Conservation (phyloP, 2,329 filamentous ascomycete species). For the Talaromyces amestolkiae region DNA sequence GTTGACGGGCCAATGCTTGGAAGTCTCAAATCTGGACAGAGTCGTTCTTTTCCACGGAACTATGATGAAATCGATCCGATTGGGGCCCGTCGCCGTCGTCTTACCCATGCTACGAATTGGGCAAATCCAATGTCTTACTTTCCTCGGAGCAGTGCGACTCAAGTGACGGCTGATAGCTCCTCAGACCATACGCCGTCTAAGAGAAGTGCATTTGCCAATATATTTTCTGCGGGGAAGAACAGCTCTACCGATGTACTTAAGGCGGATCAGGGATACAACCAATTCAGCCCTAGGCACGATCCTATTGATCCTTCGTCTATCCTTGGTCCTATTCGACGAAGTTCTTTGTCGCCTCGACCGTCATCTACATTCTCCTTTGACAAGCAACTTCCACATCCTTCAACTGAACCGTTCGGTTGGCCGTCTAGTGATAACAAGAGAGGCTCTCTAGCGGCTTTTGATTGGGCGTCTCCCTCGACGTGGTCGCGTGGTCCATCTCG, state of each 20-base stretch:
- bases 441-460: conserved; percentile 50
- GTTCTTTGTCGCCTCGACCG: conserved; percentile 47
- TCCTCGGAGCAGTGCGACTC: conserved; percentile 44
- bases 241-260: conserved; percentile 32
- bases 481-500: conserved; percentile 78
- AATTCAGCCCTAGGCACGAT: conserved; percentile 47
- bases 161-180: conserved; percentile 42
- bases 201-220: conserved; percentile 42
- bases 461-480: conserved; percentile 54
- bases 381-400: conserved; percentile 65
- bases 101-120: conserved; percentile 59
- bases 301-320: conserved; percentile 48
- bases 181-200: conserved; percentile 41
- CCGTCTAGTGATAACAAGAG: conserved; percentile 53
- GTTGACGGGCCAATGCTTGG: conserved; percentile 58
- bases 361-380: conserved; percentile 58
- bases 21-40: conserved; percentile 59
- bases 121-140: conserved; percentile 51
- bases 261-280: conserved; percentile 43
- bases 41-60: conserved; percentile 62
- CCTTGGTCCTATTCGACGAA: conserved; percentile 42
- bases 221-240: conserved; percentile 43
- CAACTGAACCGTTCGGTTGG: conserved; percentile 75
- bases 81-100: conserved; percentile 51
- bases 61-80: conserved; percentile 52